Evolutionary conservation across 2,329 filamentous ascomycete genomes (phyloP).

Genomic region (Aspergillus brunneoviolaceus): DNA sequence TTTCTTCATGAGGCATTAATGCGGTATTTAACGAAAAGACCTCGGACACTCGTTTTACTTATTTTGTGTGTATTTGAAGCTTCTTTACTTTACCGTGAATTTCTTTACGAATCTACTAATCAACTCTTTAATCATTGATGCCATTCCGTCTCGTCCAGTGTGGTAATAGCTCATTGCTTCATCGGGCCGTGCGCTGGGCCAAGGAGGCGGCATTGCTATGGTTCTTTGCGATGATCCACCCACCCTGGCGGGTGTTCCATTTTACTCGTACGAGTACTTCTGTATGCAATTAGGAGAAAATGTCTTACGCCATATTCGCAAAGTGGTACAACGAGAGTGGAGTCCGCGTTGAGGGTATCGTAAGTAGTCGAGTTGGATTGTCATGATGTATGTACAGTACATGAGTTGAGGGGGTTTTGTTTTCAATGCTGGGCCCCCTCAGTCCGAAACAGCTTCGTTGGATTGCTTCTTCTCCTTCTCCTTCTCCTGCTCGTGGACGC

Average conservation of each 20-base stretch:
- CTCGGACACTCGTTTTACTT: neutral
- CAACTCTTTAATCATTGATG: neutral
- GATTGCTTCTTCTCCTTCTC: constrained; percentile 2
- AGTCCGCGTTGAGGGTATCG: constrained; percentile 1
- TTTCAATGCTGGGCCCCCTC: neutral
- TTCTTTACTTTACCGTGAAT: neutral
- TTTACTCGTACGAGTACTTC: too few relatives aligned
- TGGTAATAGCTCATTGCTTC: too few relatives aligned
- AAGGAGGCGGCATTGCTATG: too few relatives aligned
- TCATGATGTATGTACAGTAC: constrained; percentile 1
- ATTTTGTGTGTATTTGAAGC: neutral
- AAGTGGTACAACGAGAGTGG: neutral
- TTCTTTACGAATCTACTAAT: neutral
- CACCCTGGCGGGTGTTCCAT: too few relatives aligned
- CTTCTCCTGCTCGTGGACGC: constrained; percentile 40
- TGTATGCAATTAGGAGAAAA: too few relatives aligned
- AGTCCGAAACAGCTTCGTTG: neutral
- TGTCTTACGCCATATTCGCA: neutral
- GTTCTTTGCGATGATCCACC: too few relatives aligned
- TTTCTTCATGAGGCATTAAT: neutral
- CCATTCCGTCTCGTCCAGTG: too few relatives aligned
- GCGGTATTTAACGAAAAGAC: neutral
- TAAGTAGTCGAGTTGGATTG: neutral
- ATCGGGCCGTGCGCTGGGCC: too few relatives aligned
- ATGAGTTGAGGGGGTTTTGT: neutral